Conservation (phyloP, 2,329 filamentous ascomycete species). For the Alternaria sp. region DNA sequence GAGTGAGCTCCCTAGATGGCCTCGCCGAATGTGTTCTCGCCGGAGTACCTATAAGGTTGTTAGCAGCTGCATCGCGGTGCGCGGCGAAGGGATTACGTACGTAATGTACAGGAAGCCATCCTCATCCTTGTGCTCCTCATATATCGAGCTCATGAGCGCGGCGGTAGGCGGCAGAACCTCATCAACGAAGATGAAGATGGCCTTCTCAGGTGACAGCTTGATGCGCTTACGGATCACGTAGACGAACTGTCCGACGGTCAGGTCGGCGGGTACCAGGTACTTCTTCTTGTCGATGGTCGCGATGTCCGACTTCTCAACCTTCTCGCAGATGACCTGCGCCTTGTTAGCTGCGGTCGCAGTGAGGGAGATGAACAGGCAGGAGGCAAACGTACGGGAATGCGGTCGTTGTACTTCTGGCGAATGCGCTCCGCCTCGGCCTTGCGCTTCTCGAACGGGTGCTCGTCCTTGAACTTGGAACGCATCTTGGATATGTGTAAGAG, state of each 20-base stretch:
- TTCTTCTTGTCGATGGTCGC: slow-evolving; percentile 99
- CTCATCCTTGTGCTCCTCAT: slow-evolving; percentile 96
- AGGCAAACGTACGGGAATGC: slow-evolving; percentile 82
- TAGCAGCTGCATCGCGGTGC: slow-evolving; percentile 18
- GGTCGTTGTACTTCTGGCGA: slow-evolving; percentile 97
- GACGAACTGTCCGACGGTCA: slow-evolving; percentile 99
- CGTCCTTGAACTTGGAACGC: slow-evolving; percentile 99
- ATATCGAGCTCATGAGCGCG: slow-evolving; percentile 98
- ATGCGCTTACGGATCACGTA: slow-evolving; percentile 99
- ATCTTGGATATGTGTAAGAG: slow-evolving; percentile 58
- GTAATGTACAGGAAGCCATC: slow-evolving; percentile 98
- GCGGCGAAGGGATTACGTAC: slow-evolving; percentile 55
- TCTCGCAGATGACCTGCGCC: slow-evolving; percentile 94
- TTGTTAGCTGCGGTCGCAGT: slow-evolving; percentile 27
- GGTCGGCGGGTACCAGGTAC: slow-evolving; percentile 95
- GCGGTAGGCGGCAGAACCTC: slow-evolving; percentile 96
- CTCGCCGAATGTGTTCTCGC: slow-evolving; percentile 96
- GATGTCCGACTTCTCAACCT: slow-evolving; percentile 99
- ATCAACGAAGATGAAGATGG: slow-evolving; percentile 99
- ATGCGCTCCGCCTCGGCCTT: slow-evolving; percentile 99
- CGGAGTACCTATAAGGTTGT: slow-evolving; percentile 72
- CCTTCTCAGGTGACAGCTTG: slow-evolving; percentile 99
- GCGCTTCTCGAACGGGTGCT: slow-evolving; percentile 99
- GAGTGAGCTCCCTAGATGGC: slow-evolving; percentile 40
- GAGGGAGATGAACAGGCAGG: neutral